Conservation (phyloP, 192 early-diverging fungal species). For the Coemansia sp. region DNA sequence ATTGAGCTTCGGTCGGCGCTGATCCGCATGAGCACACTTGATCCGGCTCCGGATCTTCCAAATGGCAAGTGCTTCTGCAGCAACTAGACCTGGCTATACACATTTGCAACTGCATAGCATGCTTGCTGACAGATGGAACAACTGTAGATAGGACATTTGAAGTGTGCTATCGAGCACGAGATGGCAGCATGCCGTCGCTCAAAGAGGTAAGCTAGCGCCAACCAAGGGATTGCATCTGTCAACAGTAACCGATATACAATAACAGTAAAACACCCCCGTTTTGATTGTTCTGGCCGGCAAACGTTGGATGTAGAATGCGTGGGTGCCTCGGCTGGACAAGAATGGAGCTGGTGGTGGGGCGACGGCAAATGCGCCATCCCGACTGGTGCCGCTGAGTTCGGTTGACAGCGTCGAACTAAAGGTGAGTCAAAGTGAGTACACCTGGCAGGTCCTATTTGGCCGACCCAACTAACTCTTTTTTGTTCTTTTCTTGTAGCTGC, state of each 20-base stretch:
- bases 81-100: no score
- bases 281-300: not conserved
- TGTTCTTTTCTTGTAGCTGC: constrained; percentile 30
- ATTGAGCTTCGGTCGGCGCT: constrained; percentile 41
- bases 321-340: constrained; percentile 28
- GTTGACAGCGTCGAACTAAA: constrained; percentile 33
- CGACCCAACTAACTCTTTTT: not conserved
- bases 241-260: not conserved
- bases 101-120: not conserved
- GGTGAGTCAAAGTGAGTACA: constrained; percentile 8
- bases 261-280: not conserved
- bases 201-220: constrained; percentile 19
- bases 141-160: constrained; percentile 29
- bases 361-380: not conserved
- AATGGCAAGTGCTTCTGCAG: not conserved
- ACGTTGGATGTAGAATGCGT: constrained; percentile 28
- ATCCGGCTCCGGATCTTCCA: constrained; percentile 11
- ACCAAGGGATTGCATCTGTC: not conserved
- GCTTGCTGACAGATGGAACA: not conserved
- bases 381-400: constrained; percentile 36
- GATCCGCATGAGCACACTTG: constrained; percentile 35
- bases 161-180: constrained; percentile 28
- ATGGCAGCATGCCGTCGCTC: constrained; percentile 28
- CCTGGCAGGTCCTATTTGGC: not conserved
- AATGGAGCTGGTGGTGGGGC: not conserved